These are phyloP conservation scores for Ceratocystis papillata DNA, from an alignment of 2,329 filamentous ascomycete genomes.

Conservation along the genomic window DNA sequence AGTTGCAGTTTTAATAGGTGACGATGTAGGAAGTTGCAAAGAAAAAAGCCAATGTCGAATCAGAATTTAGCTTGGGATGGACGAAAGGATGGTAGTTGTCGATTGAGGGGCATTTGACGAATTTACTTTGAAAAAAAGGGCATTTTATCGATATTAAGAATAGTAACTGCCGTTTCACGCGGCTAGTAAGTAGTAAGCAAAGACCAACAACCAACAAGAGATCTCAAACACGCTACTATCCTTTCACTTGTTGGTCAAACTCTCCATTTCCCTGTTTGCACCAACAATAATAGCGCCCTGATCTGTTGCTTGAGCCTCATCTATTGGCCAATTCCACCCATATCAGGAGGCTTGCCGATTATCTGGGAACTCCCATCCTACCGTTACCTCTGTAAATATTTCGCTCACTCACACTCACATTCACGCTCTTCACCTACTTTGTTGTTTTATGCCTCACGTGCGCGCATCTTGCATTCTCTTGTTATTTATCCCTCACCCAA, in stretches of 20 bases:
- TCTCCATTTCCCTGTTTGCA: neutral
- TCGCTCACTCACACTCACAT: neutral
- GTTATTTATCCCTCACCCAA: neutral
- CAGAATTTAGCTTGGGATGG: neutral
- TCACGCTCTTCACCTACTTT: neutral
- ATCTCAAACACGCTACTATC: neutral
- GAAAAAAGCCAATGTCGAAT: neutral
- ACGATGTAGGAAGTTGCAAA: neutral
- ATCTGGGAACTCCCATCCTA: no score
- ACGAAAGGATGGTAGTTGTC: slow-evolving; percentile 1
- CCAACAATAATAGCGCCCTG: neutral
- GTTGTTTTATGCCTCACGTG: neutral
- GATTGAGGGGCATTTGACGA: neutral
- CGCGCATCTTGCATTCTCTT: neutral
- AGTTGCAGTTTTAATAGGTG: neutral
- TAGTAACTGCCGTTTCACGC: no score
- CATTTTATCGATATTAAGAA: no score
- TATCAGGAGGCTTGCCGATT: no score
- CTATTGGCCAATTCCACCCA: neutral
- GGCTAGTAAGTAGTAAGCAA: neutral
- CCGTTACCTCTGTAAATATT: neutral
- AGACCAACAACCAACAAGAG: neutral
- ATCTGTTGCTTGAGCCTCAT: neutral
- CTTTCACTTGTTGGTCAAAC: neutral
- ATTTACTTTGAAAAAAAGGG: neutral